Evolutionary conservation across 2,329 filamentous ascomycete species (phyloP), one percentile per base, ranked within the genome.

Genomic region (Ophiostoma montium): DNA sequence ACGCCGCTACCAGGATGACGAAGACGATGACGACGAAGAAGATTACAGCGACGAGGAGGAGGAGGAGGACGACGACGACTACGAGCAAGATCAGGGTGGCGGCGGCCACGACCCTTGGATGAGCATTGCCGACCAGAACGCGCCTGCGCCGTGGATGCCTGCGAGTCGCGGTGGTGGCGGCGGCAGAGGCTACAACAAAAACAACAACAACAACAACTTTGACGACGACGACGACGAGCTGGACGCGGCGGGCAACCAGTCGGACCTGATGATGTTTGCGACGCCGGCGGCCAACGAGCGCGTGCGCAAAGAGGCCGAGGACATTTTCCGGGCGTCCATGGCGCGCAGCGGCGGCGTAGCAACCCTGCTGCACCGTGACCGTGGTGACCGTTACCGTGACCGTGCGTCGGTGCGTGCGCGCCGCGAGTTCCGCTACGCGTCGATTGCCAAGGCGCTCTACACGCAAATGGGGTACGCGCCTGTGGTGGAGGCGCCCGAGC

Each of bases 361-460:
- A 2, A 12, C 27, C 1, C 8, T 44, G n/a, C 44, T n/a, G n/a
- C n/a, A n/a, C n/a, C n/a, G n/a, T n/a, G n/a, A n/a, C n/a, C n/a
- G n/a, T n/a, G n/a, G n/a, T n/a, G n/a, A n/a, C n/a, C n/a, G n/a
- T n/a, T n/a, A n/a, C n/a, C n/a, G n/a, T n/a, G n/a, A 32, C 27
- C 27, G 18, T 10, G 39, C 45, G 4, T 47, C 43, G 3, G 30
- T 36, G 3, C 45, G 62, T 54, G 50, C 58, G 55, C 55, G 68
- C 54, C 73, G 72, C 44, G 73, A 78, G 9, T 79, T 80, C 47
- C 76, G 78, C 41, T 84, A 87, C 58, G 74, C 79, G 4, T 69
- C 75, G 7, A 78, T 94, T 52, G 85, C 86, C 30, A 84, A 82
- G 60, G 80, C 82, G 53, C 64, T 89, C 10, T 78, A 81, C 70